These are phyloP conservation scores for Cercospora zeae-maydis DNA, from an alignment of 2,329 filamentous ascomycete genomes.

Conservation along the genomic window DNA sequence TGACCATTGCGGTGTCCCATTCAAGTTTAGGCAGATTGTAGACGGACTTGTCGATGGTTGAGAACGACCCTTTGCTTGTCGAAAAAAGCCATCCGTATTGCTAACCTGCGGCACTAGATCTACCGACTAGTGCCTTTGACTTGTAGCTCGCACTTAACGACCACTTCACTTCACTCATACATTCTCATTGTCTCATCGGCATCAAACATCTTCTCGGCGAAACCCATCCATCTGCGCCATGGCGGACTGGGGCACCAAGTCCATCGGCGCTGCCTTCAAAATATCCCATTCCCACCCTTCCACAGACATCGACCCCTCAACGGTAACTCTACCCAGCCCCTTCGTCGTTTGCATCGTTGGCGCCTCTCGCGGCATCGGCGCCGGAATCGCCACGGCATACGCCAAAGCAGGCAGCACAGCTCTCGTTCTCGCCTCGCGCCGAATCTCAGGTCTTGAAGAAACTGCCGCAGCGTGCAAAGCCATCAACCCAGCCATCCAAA, in stretches of 20 bases:
- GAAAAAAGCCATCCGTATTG: not conserved
- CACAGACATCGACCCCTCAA: slow-evolving; percentile 12
- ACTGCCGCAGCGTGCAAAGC: slow-evolving; percentile 29
- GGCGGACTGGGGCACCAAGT: slow-evolving; percentile 17
- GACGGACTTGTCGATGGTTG: too few species aligned
- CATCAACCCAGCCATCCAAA: slow-evolving; percentile 27
- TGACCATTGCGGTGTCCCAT: not conserved
- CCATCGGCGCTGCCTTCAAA: slow-evolving; percentile 10
- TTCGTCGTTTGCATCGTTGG: slow-evolving; percentile 40
- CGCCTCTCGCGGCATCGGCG: slow-evolving; percentile 38
- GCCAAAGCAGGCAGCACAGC: slow-evolving; percentile 35
- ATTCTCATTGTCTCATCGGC: not conserved
- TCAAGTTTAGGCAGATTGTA: not conserved
- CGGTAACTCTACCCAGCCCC: slow-evolving; percentile 25
- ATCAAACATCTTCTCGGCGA: not conserved
- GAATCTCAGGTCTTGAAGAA: slow-evolving; percentile 31
- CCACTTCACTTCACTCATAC: not conserved
- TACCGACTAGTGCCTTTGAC: not conserved
- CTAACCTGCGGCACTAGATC: not conserved
- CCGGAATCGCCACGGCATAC: slow-evolving; percentile 36
- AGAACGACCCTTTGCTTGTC: too few species aligned
- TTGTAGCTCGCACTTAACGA: not conserved
- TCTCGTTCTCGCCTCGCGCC: slow-evolving; percentile 37
- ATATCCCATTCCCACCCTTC: slow-evolving; percentile 14
- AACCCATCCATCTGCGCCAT: not conserved